Evolutionary conservation across 2,329 filamentous ascomycete species (phyloP), one percentile per base, ranked within the genome.

Genomic region (Blastomyces gilchristii): DNA sequence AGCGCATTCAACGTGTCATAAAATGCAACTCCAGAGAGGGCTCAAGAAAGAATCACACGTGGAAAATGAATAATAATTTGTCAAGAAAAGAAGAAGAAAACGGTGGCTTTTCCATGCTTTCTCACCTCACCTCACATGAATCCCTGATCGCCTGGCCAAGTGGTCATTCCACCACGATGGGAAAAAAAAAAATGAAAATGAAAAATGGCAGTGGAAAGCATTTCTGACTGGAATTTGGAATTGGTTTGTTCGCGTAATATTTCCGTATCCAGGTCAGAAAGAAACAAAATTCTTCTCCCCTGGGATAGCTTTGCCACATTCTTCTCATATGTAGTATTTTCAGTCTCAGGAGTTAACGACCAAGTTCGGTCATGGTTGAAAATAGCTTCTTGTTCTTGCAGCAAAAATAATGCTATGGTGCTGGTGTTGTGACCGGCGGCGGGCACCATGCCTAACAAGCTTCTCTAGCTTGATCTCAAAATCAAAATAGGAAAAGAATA

Each of bases 381-480:
- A 57, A 47, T 12, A 58, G 6, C 12, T 28, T 37, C n/a, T 25
- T 14, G 18, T 28, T 37, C n/a, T 41, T 18, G 57, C 31, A 43
- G 41, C 41, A 43, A 37, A 37, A 37, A 37, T 37, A 37, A 37
- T 9, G 34, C 34, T 37, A 1, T 37, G 34, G 7, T 9, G 2
- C 9, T 37, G 34, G 1, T 37, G 9, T 8, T 37, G 9, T 5
- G 34, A 43, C 34, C 39, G 39, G 37, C 57, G 25, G 22, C 57
- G 25, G 57, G 39, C 14, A 34, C 57, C 57, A 59, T 47, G 6
- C 25, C 22, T 8, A 22, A 59, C 57, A 59, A 59, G 57, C 57
- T 47, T 47, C 57, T 22, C 56, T 58, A 58, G 56, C 39, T 22
- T 58, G 39, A 43, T 43, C 56, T 58, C 56, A 45, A 58, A 34